Conservation (phyloP, 202 grass and related monocot genomes). For the Saccharum hybrid region DNA sequence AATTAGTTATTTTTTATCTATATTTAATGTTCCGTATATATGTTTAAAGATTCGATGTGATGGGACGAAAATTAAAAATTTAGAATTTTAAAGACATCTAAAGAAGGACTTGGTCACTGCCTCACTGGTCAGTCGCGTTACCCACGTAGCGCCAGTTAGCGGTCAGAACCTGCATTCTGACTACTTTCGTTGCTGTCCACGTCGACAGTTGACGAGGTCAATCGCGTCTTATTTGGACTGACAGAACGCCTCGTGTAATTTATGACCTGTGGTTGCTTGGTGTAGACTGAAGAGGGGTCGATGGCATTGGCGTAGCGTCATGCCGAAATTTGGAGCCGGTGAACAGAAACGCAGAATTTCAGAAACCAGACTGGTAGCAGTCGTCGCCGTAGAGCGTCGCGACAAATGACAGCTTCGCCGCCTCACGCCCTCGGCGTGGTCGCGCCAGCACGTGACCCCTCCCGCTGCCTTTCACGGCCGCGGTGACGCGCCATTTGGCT, state of each 20-base stretch:
- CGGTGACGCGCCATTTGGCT: no score
- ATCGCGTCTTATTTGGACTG: background rate
- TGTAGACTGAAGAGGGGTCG: background rate
- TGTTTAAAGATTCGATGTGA: no score
- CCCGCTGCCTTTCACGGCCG: background rate
- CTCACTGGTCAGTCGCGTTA: background rate
- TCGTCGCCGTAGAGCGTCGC: background rate
- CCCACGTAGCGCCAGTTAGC: background rate
- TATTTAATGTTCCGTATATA: no score
- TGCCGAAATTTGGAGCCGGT: background rate
- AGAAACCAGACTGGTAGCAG: background rate
- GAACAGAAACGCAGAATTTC: background rate
- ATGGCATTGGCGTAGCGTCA: background rate
- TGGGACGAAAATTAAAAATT: no score
- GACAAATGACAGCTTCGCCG: background rate
- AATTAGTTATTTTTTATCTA: no score
- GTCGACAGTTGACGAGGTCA: constrained; percentile 10
- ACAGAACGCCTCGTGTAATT: background rate
- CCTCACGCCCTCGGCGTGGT: background rate
- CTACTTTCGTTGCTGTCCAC: background rate
- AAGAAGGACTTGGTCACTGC: background rate
- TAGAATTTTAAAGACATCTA: no score
- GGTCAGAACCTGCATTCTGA: background rate
- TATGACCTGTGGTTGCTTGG: background rate
- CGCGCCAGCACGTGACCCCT: background rate